Evolutionary conservation across 1,284 basidiomycete species (phyloP), one percentile per base, ranked within the genome.

Genomic region (Cryptococcus maquisensis): DNA sequence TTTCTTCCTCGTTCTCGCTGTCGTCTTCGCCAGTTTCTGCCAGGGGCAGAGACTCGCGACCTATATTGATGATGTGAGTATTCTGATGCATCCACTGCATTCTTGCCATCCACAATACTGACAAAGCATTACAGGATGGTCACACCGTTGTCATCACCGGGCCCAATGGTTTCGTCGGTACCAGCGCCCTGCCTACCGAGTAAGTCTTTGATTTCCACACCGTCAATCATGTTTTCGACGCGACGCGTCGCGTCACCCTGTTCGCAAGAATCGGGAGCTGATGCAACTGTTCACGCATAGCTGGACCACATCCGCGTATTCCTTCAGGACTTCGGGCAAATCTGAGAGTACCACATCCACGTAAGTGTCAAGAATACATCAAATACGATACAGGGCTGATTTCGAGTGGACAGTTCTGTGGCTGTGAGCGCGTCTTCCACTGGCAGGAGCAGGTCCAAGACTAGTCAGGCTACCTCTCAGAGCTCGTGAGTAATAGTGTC

Each of bases 1-100:
- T 15, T 20, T 40, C 37, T 7, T 40, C 16, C 39, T 51, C 23
- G 9, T 51, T 24, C n/a, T n/a, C n/a, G 26, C 28, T 43, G 20
- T 51, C 13, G 12, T 47, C 28, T 42, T 42, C 16, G 44, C 46
- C 18, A n/a, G 46, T 8, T 8, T 49, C 42, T 54, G 52, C 47
- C 41, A 43, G 44, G 52, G 47, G 41, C 52, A 54, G 47, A 35
- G 36, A 24, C 47, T 48, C 20, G 46, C 52, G 3, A 54, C 52
- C 4, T 21, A 21, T 32, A 40, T 41, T 18, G 47, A 54, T 37
- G 52, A 49, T 21, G 52, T 54, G 28, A 40, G 46, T 54, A 8
- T n/a, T 42, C 12, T n/a, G 16, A 32, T 37, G 18, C 9, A 15
- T 47, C 10, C 20, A 20, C 20, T 20, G 18, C 12, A 15, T 23